Evolutionary conservation across 805 yeast genomes (phyloP).

Genomic region (Huiozyma naganishii): DNA sequence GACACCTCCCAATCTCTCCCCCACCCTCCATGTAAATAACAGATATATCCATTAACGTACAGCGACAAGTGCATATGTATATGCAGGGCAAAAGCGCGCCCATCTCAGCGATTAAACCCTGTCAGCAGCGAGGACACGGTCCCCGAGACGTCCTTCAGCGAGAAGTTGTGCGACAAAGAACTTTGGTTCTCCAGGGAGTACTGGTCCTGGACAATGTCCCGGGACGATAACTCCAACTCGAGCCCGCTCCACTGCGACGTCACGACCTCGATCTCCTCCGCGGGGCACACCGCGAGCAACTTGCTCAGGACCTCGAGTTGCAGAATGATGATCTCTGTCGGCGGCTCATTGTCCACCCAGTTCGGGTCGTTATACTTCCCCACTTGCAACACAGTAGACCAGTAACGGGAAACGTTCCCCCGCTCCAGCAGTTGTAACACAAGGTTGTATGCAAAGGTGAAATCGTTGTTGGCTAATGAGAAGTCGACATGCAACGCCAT

Average conservation of each 20-base stretch:
- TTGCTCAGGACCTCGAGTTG: slow-evolving; percentile 48
- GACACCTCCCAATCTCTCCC: too few relatives aligned
- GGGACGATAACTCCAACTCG: slow-evolving; percentile 31
- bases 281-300: slow-evolving; percentile 41
- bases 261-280: slow-evolving; percentile 44
- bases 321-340: slow-evolving; percentile 30
- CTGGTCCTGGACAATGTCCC: slow-evolving; percentile 19
- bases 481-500: slow-evolving; percentile 51
- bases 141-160: background rate
- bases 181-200: background rate
- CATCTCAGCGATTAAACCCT: background rate
- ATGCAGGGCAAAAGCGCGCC: background rate
- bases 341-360: slow-evolving; percentile 32
- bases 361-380: slow-evolving; percentile 45
- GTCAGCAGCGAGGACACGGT: background rate
- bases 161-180: background rate
- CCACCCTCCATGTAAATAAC: too few relatives aligned
- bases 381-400: slow-evolving; percentile 70
- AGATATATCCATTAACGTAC: too few relatives aligned
- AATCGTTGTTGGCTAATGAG: slow-evolving; percentile 53
- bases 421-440: slow-evolving; percentile 31
- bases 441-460: slow-evolving; percentile 42
- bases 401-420: slow-evolving; percentile 25
- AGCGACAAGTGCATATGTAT: too few relatives aligned
- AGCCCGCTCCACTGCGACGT: slow-evolving; percentile 53